Percentiles rank a stretch among this genome's conserved stretches.
These are phyloP conservation scores for Dianthus caryophyllus DNA, from an alignment of 148 eudicot species.

Conservation along the genomic window DNA sequence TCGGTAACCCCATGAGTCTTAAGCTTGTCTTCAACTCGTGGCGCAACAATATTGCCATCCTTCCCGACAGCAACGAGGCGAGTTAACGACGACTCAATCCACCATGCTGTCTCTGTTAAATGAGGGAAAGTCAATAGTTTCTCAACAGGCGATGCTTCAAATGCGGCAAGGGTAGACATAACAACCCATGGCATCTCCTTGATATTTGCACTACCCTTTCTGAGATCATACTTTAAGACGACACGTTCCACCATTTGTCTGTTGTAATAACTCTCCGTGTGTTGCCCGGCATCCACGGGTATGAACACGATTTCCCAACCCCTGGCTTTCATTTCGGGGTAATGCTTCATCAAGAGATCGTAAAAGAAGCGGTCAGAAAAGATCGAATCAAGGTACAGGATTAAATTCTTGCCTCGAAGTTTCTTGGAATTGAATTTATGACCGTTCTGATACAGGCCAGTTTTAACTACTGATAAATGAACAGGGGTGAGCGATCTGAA, in stretches of 20 bases:
- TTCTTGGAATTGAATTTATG: neutral
- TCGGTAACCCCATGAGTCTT: neutral
- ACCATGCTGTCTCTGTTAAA: too few relatives aligned
- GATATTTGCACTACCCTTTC: neutral
- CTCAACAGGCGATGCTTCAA: neutral
- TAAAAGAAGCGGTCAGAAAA: neutral
- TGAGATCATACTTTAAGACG: neutral
- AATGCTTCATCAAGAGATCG: neutral
- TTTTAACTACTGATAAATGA: neutral
- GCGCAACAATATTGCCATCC: neutral
- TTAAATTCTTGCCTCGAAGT: neutral
- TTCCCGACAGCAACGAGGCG: neutral
- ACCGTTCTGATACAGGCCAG: neutral
- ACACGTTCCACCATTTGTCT: neutral
- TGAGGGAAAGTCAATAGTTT: neutral
- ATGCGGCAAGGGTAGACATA: neutral
- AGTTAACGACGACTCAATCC: neutral
- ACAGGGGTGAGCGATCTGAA: neutral
- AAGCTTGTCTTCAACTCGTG: neutral
- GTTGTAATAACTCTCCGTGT: neutral
- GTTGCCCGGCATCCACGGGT: neutral
- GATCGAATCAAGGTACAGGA: neutral
- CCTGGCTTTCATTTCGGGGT: neutral
- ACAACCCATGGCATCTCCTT: neutral
- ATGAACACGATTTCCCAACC: slow-evolving; percentile 8